Evolutionary conservation across 2,329 filamentous ascomycete species (phyloP), one percentile per base, ranked within the genome.

Genomic region (Ophiostoma populinum): DNA sequence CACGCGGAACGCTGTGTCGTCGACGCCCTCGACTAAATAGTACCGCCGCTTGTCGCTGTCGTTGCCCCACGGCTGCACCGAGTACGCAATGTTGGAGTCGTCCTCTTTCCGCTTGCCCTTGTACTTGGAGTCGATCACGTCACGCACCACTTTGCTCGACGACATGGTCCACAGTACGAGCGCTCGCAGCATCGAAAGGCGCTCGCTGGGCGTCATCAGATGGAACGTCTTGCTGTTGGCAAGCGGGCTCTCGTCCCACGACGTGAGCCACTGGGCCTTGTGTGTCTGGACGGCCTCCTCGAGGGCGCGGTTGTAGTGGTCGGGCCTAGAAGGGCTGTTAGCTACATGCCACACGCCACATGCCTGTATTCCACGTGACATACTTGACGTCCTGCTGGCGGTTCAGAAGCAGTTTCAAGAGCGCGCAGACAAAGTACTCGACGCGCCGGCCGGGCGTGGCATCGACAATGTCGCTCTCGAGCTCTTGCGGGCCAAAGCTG

Each of bases 361-460:
- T n/a, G n/a, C n/a, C n/a, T n/a, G n/a, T n/a, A n/a, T n/a, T n/a
- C n/a, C n/a, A n/a, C n/a, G n/a, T n/a, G n/a, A 42, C 83, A 57
- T 71, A 95, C 90, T 98, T 93, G 53, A 95, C 81, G 59, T 93
- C 86, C 55, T 98, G 93, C 65, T 98, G 95, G 55, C 90, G 77
- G 57, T 98, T 98, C 49, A 98, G 65, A 37, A 94, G 71, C 47
- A 98, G 64, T 21, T 80, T 77, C 29, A 98, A 63, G 45, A 98
- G 59, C 42, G 85, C 85, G 62, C 92, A 98, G 18, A 98, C 65
- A 39, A 98, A 73, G 46, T 76, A 70, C 61, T 95, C 87, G 31
- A 81, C 76, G 50, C 86, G 77, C 49, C 92, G 77, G 47, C 85
- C 82, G 3, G 87, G 86, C 16, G 76, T 59, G 32, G 67, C 59